Evolutionary conservation across 148 eudicot species (phyloP).

Genomic region (Suaeda aralocaspica): DNA sequence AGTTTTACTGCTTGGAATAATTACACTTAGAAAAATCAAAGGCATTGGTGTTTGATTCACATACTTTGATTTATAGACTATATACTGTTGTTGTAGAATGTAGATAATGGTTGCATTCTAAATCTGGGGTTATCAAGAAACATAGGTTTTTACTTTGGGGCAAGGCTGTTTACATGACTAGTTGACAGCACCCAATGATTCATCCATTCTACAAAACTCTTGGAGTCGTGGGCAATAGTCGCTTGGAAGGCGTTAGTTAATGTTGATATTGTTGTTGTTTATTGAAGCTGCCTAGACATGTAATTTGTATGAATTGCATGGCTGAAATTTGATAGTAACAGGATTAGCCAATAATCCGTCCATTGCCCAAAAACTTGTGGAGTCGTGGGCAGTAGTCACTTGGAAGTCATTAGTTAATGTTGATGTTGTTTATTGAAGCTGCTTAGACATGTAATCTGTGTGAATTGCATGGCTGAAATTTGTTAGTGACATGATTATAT

Average conservation of each 20-base stretch:
- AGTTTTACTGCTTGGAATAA: not conserved
- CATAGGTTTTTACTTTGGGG: not conserved
- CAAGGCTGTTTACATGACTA: not conserved
- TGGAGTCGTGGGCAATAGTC: not conserved
- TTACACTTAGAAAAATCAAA: too few species aligned
- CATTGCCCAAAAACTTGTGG: too few species aligned
- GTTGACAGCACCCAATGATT: too few species aligned
- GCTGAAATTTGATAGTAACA: not conserved
- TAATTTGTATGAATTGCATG: not conserved
- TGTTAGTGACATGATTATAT: not conserved
- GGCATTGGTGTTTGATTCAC: too few species aligned
- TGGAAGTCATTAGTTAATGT: not conserved
- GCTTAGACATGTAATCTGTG: not conserved
- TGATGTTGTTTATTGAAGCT: constrained; percentile 1
- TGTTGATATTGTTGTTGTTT: too few species aligned
- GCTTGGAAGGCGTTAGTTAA: not conserved
- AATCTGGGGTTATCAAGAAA: not conserved
- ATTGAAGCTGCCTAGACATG: not conserved
- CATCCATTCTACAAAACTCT: too few species aligned
- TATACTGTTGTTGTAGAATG: not conserved
- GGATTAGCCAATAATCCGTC: too few species aligned
- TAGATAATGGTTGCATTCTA: not conserved
- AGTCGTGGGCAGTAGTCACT: not conserved
- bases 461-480: not conserved
- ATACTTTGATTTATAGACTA: not conserved